Evolutionary conservation across 495 filamentous ascomycete genomes (phyloP), one percentile per base, ranked within the genome.

Genomic region (Cenococcum geophilum): DNA sequence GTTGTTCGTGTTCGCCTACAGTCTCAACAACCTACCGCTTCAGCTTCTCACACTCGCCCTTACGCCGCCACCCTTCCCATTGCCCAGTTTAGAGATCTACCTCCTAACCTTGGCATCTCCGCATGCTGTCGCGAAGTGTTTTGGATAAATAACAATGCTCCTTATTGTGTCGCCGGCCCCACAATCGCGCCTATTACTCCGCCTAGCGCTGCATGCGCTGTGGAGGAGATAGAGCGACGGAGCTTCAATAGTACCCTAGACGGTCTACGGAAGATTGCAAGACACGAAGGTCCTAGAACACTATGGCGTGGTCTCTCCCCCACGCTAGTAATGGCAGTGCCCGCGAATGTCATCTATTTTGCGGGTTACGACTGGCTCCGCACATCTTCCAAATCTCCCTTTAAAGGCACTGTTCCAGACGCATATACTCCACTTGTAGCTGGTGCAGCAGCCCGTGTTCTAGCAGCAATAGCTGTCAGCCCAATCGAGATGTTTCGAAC

Each of bases 311-410:
- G 93, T 5, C 80, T 98, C 1, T 91, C 88, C 20, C 91, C 95
- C 10, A 98, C 95, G 1, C 74, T 98, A 45, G 81, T 89, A 67
- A 98, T 98, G 93, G 86, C 92, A 2, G 83, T 98, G 34, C 93
- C 93, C 0, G 90, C 83, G 37, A 98, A 98, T 73, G 92, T 98
- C 62, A 97, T 98, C 61, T 98, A 98, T 74, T 96, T 97, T 68
- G 92, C 93, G 35, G 93, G 92, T n/a, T 98, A 98, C 72, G 93
- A 98, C 68, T 93, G 89, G 84, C 75, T 98, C 61, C 86, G 93
- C 14, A 85, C 76, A 22, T 87, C 87, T 68, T 76, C 78, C 0
- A 72, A 73, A 40, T 91, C 86, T 57, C 91, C 89, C 0, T 54
- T 76, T 25, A 47, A 36, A 18, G 57, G 11, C 11, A 58, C 25